These are phyloP conservation scores for Schizosaccharomyces octosporus DNA, from an alignment of 805 yeast genomes.

Conservation along the genomic window DNA sequence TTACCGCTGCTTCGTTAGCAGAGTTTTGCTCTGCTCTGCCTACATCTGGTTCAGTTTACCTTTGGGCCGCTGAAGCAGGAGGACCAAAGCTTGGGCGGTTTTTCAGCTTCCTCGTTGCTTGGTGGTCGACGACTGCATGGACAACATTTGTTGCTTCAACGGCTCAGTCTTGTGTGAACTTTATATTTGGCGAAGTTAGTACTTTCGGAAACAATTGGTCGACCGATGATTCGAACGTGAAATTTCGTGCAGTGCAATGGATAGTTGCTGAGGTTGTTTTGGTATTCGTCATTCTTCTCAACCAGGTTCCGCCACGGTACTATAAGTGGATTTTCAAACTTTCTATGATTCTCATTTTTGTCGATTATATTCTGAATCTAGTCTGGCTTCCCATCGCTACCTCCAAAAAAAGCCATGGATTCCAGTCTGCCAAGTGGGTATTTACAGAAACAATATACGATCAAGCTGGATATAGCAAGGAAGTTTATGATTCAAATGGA, in stretches of 20 bases:
- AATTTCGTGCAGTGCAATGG: constrained; percentile 10
- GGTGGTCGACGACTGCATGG: constrained; percentile 11
- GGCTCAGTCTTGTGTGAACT: constrained; percentile 8
- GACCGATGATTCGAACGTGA: constrained; percentile 6
- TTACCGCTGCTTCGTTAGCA: constrained; percentile 9
- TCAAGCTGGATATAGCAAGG: not conserved
- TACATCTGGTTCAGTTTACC: constrained; percentile 10
- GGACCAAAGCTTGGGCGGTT: constrained; percentile 8
- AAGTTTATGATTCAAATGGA: not conserved
- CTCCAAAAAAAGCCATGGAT: constrained; percentile 8
- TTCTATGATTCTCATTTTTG: constrained; percentile 5
- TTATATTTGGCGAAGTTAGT: constrained; percentile 7
- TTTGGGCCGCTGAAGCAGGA: constrained; percentile 10
- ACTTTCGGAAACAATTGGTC: constrained; percentile 6
- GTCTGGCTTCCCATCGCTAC: constrained; percentile 11
- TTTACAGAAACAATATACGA: constrained; percentile 4
- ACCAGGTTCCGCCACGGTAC: constrained; percentile 8
- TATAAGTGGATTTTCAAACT: constrained; percentile 7
- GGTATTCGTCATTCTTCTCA: constrained; percentile 5
- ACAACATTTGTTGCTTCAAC: constrained; percentile 8
- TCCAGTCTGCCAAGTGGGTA: constrained; percentile 7
- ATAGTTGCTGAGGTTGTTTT: constrained; percentile 8
- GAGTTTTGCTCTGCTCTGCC: constrained; percentile 10
- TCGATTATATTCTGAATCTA: constrained; percentile 8
- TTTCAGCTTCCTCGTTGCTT: constrained; percentile 9